phyloP scores from a whole-genome alignment of 2,329 filamentous ascomycete genomes.

The Exophiala bonariae region DNA sequence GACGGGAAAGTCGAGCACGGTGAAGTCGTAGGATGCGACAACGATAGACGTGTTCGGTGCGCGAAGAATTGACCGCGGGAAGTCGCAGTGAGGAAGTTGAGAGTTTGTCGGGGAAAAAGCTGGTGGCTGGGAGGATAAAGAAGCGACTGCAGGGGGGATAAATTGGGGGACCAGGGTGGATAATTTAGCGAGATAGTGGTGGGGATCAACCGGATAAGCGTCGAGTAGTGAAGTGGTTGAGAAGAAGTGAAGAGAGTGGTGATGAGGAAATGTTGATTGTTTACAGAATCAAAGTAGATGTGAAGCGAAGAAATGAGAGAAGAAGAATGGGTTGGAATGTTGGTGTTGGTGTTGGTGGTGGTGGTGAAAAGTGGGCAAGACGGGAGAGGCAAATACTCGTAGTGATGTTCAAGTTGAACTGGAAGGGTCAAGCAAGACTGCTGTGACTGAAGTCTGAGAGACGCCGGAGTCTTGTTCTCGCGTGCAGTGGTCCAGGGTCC shows the following conservation, averaged over 20 bases:
- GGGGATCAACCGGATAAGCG: neutral
- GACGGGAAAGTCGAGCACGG: neutral
- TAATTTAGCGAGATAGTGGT: neutral
- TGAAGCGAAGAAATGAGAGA: slow-evolving; percentile 1
- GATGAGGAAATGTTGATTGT: slow-evolving; percentile 1
- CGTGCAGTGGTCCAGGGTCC: no score
- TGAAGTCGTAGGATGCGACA: slow-evolving; percentile 15
- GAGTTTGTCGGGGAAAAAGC: slow-evolving; percentile 21
- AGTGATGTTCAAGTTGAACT: no score
- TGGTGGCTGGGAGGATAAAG: slow-evolving; percentile 22
- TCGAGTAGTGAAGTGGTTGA: neutral
- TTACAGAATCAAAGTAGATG: slow-evolving; percentile 11
- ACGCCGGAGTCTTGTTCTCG: no score
- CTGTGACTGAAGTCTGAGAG: no score
- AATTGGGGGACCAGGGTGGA: slow-evolving; percentile 18
- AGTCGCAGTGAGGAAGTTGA: slow-evolving; percentile 14
- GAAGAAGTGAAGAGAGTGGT: neutral
- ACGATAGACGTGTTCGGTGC: slow-evolving; percentile 16
- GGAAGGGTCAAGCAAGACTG: no score
- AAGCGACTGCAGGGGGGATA: slow-evolving; percentile 5
- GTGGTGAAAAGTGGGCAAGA: slow-evolving; percentile 1
- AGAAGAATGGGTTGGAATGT: slow-evolving; percentile 19
- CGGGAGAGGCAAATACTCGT: no score
- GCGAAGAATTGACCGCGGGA: slow-evolving; percentile 6
- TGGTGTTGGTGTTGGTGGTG: neutral